These are phyloP conservation scores for Picea sitchensis DNA, from an alignment of 75 land plant species.

Conservation along the genomic window DNA sequence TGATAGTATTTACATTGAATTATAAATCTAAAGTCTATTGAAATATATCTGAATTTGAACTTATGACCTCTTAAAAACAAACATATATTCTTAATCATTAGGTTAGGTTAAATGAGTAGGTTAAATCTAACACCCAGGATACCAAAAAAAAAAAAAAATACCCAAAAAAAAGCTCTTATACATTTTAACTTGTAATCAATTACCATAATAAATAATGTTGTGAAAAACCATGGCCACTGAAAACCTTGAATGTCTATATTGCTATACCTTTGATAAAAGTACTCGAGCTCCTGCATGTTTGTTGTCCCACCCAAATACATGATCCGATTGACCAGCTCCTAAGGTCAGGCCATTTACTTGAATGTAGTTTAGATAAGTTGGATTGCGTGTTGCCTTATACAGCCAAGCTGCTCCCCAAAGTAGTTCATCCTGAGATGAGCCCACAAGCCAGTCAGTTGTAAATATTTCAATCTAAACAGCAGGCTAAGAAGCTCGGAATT, in stretches of 20 bases:
- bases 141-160: too few species aligned
- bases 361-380: slow-evolving; percentile 28
- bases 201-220: too few species aligned
- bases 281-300: slow-evolving; percentile 80
- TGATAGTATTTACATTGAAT: too few species aligned
- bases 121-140: too few species aligned
- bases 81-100: not conserved
- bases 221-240: too few species aligned
- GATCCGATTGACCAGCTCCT: slow-evolving; percentile 41
- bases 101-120: too few species aligned
- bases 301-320: slow-evolving; percentile 86
- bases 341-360: slow-evolving; percentile 47
- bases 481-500: too few species aligned
- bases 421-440: slow-evolving; percentile 53
- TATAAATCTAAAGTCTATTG: slow-evolving; percentile 25
- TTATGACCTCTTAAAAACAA: not conserved
- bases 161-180: too few species aligned
- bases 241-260: not conserved
- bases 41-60: not conserved
- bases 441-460: not conserved
- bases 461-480: not conserved
- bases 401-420: slow-evolving; percentile 86
- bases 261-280: slow-evolving; percentile 58
- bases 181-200: too few species aligned
- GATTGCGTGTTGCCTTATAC: slow-evolving; percentile 41